These are phyloP conservation scores for Syzygium oleosum DNA, from an alignment of 345 rosid genomes.

Conservation along the genomic window DNA sequence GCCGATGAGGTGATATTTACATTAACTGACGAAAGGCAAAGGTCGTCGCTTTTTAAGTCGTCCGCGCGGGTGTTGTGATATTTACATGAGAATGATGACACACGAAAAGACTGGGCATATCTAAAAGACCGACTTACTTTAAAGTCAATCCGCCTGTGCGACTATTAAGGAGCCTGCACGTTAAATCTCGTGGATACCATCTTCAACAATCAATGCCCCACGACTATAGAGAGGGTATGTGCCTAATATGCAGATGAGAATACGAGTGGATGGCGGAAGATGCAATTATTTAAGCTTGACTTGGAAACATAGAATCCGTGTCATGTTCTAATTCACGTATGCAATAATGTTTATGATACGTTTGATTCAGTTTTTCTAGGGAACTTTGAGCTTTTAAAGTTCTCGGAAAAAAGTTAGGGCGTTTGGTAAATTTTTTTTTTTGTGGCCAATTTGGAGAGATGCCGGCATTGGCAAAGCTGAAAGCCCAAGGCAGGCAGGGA, in stretches of 20 bases:
- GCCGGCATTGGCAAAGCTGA: not conserved
- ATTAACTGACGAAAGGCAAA: not conserved
- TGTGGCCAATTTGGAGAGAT: not conserved
- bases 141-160: not conserved
- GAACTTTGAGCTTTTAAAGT: fast-evolving
- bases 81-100: not conserved
- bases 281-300: not conserved
- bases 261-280: not conserved
- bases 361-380: not conserved
- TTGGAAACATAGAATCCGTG: not conserved
- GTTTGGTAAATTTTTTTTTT: too few species aligned
- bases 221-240: not conserved
- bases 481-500: not conserved
- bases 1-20: not conserved
- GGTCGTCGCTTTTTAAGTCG: not conserved
- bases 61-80: not conserved
- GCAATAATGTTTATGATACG: fast-evolving
- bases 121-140: not conserved
- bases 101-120: too few species aligned
- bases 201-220: not conserved
- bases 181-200: not conserved
- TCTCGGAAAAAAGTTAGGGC: not conserved
- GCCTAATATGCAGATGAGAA: not conserved
- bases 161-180: not conserved
- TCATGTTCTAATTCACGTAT: not conserved